Evolutionary conservation across 2,329 filamentous ascomycete genomes (phyloP).

Genomic region (Grosmannia serpens): DNA sequence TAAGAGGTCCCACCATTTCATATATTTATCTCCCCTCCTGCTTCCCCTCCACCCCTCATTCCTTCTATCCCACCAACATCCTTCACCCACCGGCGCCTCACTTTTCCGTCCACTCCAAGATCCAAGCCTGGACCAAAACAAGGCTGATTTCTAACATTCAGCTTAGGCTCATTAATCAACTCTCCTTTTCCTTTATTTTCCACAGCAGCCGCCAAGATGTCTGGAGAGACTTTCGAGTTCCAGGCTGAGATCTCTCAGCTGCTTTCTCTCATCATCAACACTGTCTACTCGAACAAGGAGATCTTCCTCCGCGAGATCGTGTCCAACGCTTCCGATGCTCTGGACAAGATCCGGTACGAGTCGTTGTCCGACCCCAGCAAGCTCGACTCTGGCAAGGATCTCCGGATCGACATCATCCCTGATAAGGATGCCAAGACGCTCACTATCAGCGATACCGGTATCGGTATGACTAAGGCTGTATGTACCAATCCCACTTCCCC

Average conservation of each 20-base stretch:
- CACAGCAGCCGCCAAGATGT: constrained; percentile 51
- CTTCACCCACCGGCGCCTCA: background rate
- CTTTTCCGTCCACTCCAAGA: background rate
- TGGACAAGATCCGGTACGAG: constrained; percentile 99
- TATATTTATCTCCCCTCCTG: background rate
- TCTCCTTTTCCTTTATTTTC: background rate
- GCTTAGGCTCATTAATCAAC: background rate
- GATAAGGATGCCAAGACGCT: constrained; percentile 96
- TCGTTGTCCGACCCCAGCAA: constrained; percentile 92
- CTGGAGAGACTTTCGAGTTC: constrained; percentile 95
- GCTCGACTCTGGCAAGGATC: constrained; percentile 94
- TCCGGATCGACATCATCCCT: constrained; percentile 97
- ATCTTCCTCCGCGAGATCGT: constrained; percentile 98
- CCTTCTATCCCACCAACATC: background rate
- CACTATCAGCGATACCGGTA: constrained; percentile 95
- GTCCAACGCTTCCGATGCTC: constrained; percentile 96
- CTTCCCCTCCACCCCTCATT: background rate
- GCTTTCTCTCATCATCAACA: constrained; percentile 99
- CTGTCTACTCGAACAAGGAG: constrained; percentile 99
- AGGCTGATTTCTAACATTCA: background rate
- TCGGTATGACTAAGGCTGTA: constrained; percentile 99
- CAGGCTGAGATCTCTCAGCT: constrained; percentile 99
- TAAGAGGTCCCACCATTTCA: background rate
- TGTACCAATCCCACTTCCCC: constrained; percentile 30
- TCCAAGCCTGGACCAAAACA: background rate